phyloP scores from a whole-genome alignment of 148 eudicot genomes.

The Cornus suecica region DNA sequence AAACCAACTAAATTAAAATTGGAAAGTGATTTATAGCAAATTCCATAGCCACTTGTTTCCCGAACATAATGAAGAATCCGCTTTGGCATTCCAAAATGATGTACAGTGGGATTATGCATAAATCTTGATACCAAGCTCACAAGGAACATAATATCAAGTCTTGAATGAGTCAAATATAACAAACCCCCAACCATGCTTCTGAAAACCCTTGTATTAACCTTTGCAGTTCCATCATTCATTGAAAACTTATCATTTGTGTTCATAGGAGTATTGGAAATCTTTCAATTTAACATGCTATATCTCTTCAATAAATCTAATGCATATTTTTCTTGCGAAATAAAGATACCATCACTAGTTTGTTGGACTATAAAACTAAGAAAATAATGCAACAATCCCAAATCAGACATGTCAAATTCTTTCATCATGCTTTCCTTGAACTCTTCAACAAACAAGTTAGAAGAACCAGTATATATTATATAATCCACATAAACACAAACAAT shows the following conservation, averaged over 20 bases:
- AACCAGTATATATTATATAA: no score
- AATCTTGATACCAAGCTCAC: background rate
- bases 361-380: background rate
- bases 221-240: background rate
- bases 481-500: background rate
- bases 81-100: background rate
- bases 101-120: background rate
- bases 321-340: background rate
- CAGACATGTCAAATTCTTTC: background rate
- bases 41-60: background rate
- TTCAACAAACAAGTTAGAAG: background rate
- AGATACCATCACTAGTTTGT: background rate
- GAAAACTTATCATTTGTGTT: background rate
- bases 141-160: background rate
- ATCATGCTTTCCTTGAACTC: background rate
- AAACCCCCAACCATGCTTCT: background rate
- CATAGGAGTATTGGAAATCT: background rate
- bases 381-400: conserved; percentile 4
- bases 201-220: background rate
- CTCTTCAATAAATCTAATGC: background rate
- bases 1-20: background rate
- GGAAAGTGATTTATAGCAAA: background rate
- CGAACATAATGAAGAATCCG: background rate
- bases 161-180: background rate
- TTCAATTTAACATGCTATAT: conserved; percentile 3